Evolutionary conservation across 331 rosid genomes (phyloP).

Genomic region (Ulmus americana): DNA sequence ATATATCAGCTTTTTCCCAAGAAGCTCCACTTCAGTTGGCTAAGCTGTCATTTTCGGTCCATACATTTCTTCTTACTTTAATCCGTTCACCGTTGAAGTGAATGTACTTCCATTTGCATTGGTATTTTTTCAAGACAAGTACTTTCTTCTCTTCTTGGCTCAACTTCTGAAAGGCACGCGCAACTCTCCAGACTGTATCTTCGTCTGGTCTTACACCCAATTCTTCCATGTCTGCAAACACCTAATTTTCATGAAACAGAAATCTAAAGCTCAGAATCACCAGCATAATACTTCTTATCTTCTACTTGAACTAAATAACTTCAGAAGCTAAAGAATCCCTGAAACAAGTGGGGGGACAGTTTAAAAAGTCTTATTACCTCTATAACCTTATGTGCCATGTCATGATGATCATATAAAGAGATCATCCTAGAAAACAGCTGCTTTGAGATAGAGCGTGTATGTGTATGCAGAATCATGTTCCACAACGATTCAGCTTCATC

Average conservation of each 20-base stretch:
- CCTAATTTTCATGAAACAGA: slow-evolving; percentile 33
- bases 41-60: slow-evolving; percentile 33
- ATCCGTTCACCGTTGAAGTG: slow-evolving; percentile 80
- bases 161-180: slow-evolving; percentile 45
- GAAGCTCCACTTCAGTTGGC: slow-evolving; percentile 17
- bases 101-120: slow-evolving; percentile 73
- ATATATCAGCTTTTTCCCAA: slow-evolving; percentile 1
- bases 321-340: neutral
- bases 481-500: slow-evolving; percentile 95
- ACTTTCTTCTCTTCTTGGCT: slow-evolving; percentile 63
- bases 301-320: neutral
- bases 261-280: slow-evolving; percentile 7
- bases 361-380: slow-evolving; percentile 35
- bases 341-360: too few relatives aligned
- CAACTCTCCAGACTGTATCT: slow-evolving; percentile 71
- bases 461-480: slow-evolving; percentile 81
- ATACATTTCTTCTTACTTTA: slow-evolving; percentile 47
- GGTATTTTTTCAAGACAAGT: slow-evolving; percentile 51
- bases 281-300: neutral
- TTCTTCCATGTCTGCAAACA: slow-evolving; percentile 91
- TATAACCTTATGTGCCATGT: slow-evolving; percentile 49
- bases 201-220: slow-evolving; percentile 72
- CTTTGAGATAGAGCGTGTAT: slow-evolving; percentile 71
- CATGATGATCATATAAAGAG: slow-evolving; percentile 68
- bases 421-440: slow-evolving; percentile 80